A percentile compares a stretch with the other conserved stretches of the same genome.
These are phyloP conservation scores for Rhizopus arrhizus DNA, from an alignment of 371 early-diverging fungal species.

Conservation along the genomic window DNA sequence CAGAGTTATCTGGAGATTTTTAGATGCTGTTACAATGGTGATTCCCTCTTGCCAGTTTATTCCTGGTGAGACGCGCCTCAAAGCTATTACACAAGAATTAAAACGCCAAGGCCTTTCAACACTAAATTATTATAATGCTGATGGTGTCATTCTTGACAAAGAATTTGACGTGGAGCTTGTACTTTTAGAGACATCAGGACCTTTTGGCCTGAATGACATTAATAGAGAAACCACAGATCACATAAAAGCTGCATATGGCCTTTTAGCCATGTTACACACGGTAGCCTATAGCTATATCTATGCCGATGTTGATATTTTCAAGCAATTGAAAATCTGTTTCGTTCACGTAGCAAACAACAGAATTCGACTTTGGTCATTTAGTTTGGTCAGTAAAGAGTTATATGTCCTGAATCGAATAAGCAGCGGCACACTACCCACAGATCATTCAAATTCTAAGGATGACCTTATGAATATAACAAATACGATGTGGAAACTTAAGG, in stretches of 20 bases:
- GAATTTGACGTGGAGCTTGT: not conserved
- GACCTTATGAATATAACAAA: not conserved
- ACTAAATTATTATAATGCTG: not conserved
- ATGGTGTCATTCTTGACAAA: not conserved
- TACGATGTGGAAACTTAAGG: not conserved
- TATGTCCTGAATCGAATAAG: not conserved
- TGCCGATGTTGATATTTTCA: not conserved
- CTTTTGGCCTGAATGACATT: not conserved
- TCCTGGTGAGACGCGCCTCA: constrained; percentile 1
- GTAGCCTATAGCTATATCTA: not conserved
- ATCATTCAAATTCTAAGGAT: not conserved
- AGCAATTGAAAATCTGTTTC: not conserved
- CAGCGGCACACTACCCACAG: not conserved
- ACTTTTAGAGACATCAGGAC: not conserved
- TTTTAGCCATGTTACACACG: constrained; percentile 1
- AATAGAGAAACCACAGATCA: not conserved
- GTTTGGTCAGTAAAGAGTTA: not conserved
- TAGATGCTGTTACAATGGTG: not conserved
- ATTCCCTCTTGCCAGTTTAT: not conserved
- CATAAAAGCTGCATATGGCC: constrained; percentile 1
- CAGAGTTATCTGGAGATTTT: constrained; percentile 6
- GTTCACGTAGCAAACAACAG: not conserved
- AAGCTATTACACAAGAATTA: constrained; percentile 1
- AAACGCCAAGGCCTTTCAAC: not conserved
- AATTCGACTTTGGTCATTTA: not conserved